A percentile compares a stretch with the other conserved stretches of the same genome.
phyloP scores from a whole-genome alignment of 2,329 filamentous ascomycete genomes.

The Colletotrichum paranaense region DNA sequence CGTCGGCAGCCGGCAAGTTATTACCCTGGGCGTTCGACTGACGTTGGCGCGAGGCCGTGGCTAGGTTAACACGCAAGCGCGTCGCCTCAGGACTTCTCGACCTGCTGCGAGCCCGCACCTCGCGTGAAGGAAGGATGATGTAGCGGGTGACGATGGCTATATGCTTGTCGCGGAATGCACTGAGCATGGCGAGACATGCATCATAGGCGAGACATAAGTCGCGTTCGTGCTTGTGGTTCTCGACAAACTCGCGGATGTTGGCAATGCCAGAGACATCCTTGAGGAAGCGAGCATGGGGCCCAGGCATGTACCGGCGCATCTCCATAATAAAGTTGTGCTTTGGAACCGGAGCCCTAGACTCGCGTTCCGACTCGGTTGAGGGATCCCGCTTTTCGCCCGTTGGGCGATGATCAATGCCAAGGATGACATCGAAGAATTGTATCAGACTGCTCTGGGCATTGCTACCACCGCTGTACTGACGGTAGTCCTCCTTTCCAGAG shows the following conservation, averaged over 20 bases:
- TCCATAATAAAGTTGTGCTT: constrained; percentile 93
- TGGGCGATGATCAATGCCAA: constrained; percentile 90
- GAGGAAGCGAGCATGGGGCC: constrained; percentile 89
- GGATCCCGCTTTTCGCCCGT: constrained; percentile 77
- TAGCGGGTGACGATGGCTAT: constrained; percentile 97
- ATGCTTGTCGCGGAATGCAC: constrained; percentile 86
- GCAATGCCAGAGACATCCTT: constrained; percentile 81
- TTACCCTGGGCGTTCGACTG: constrained; percentile 35
- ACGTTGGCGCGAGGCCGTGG: constrained; percentile 64
- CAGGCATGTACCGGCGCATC: constrained; percentile 98
- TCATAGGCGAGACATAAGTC: constrained; percentile 86
- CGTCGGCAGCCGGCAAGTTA: constrained; percentile 41
- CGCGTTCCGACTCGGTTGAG: constrained; percentile 57
- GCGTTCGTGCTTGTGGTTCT: constrained; percentile 68
- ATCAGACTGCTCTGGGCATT: constrained; percentile 98
- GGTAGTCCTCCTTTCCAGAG: constrained; percentile 74
- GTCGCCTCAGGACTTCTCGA: constrained; percentile 67
- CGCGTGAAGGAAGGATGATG: constrained; percentile 88
- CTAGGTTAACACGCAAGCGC: constrained; percentile 69
- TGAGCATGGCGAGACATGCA: constrained; percentile 80
- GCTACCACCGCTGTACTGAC: constrained; percentile 91
- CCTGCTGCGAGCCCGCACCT: constrained; percentile 73
- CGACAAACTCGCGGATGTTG: constrained; percentile 89
- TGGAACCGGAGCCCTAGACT: constrained; percentile 50
- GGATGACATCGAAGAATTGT: constrained; percentile 94